Base-by-base conservation (phyloP, 2,329 filamentous ascomycete species). In the Madurella fahalii region DNA sequence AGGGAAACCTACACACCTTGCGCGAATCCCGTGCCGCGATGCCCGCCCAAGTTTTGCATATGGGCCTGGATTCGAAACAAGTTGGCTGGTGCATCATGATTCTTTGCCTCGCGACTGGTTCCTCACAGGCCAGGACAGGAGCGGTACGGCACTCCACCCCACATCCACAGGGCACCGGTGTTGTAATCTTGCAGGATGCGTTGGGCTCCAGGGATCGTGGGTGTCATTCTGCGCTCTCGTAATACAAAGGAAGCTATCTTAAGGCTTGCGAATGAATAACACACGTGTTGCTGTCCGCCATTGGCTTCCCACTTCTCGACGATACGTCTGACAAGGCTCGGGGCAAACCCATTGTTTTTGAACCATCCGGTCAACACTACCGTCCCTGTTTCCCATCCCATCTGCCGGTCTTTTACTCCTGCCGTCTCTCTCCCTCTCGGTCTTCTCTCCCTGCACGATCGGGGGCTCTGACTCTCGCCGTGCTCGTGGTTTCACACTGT, bases 211-310 rank as follows among this genome's bases (percentile, higher is more conserved):
- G 34, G 51, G 47, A 39, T 34, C 31, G 45, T 16, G 47, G 47
- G 42, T 52, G 18, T 40, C 18, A 40, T 49, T 37, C 44, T 44
- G 39, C 50, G 30, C 17, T 47, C 45, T 50, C 41, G 53, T 54
- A 47, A 56, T 58, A 25, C 25, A 4, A 57, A 48, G 48, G 47
- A 54, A 31, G 40, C 25, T 50, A 41, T 53, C 47, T 47, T 58
- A 57, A 60, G 51, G 55, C 45, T 55, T 53, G 46, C 56, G 53
- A 58, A 55, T 52, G 52, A 57, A 56, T 53, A 57, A 43, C 49
- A 50, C 16, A 50, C 42, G 37, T 42, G 51, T 44, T 57, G 50
- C 49, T 30, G 40, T 51, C 58, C 25, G 49, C 34, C 51, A 54
- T 56, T 51, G 53, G 53, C 48, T 46, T 59, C 41, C 46, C 40